These are phyloP conservation scores for Collybia mongolica DNA, from an alignment of 768 basidiomycete species.

Conservation along the genomic window DNA sequence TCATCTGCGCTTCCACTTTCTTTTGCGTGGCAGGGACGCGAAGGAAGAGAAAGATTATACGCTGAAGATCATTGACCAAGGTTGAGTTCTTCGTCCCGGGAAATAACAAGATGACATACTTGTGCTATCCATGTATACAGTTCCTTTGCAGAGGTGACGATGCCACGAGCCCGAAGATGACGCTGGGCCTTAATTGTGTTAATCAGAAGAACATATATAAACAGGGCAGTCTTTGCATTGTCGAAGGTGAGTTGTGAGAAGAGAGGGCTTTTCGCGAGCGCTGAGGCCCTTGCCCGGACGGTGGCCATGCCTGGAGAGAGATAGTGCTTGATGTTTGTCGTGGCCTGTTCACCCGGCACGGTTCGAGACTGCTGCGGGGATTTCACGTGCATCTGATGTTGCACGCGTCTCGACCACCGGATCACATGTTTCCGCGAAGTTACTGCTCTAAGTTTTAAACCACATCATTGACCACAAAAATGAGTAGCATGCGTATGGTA, in stretches of 20 bases:
- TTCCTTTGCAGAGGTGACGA: slow-evolving; percentile 46
- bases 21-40: slow-evolving; percentile 58
- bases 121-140: slow-evolving; percentile 51
- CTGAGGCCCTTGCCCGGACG: slow-evolving; percentile 10
- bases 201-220: slow-evolving; percentile 55
- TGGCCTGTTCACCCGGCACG: no score
- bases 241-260: slow-evolving; percentile 31
- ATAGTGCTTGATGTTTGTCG: neutral
- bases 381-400: slow-evolving; percentile 9
- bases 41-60: slow-evolving; percentile 53
- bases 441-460: slow-evolving; percentile 6
- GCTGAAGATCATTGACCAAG: slow-evolving; percentile 31
- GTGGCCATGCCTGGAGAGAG: slow-evolving; percentile 7
- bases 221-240: slow-evolving; percentile 52
- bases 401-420: neutral
- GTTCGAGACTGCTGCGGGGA: neutral
- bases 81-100: neutral
- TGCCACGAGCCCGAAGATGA: slow-evolving; percentile 64
- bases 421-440: slow-evolving; percentile 5
- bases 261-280: slow-evolving; percentile 11
- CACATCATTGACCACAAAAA: slow-evolving; percentile 6
- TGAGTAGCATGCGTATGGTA: slow-evolving; percentile 61
- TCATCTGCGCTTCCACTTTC: slow-evolving; percentile 65
- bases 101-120: slow-evolving; percentile 32
- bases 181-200: slow-evolving; percentile 54